A percentile compares a stretch with the other conserved stretches of the same genome.
These are phyloP conservation scores for Lachancea sp. DNA, from an alignment of 805 yeast species.

Conservation along the genomic window DNA sequence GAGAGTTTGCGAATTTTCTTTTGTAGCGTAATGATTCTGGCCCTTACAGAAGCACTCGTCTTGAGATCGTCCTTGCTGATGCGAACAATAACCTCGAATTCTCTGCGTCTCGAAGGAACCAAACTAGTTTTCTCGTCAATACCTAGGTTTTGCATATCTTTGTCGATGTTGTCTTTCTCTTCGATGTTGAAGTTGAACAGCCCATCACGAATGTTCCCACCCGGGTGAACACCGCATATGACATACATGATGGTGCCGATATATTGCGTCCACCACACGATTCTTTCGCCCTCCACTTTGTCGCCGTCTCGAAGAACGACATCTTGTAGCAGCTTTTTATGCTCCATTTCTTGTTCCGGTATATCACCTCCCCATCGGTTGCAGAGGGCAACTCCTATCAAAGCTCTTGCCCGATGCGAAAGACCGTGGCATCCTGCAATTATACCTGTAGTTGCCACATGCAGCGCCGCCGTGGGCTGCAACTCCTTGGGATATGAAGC, in stretches of 20 bases:
- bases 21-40: slow-evolving; percentile 52
- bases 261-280: slow-evolving; percentile 68
- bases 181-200: slow-evolving; percentile 41
- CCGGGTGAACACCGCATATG: slow-evolving; percentile 75
- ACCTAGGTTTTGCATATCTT: slow-evolving; percentile 14
- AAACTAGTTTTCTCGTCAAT: slow-evolving; percentile 18
- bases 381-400: slow-evolving; percentile 67
- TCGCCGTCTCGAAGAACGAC: slow-evolving; percentile 43
- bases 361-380: slow-evolving; percentile 80
- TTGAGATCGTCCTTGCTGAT: slow-evolving; percentile 49
- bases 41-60: slow-evolving; percentile 52
- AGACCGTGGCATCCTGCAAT: slow-evolving; percentile 72
- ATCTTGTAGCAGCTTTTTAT: slow-evolving; percentile 42
- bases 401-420: slow-evolving; percentile 63
- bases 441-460: slow-evolving; percentile 66
- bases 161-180: slow-evolving; percentile 27
- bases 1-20: slow-evolving; percentile 54
- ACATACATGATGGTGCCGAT: slow-evolving; percentile 71
- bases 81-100: slow-evolving; percentile 37
- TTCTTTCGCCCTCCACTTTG: slow-evolving; percentile 38
- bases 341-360: slow-evolving; percentile 47
- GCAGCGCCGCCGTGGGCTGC: slow-evolving; percentile 68
- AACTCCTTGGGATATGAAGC: slow-evolving; percentile 71
- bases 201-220: slow-evolving; percentile 65
- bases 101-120: slow-evolving; percentile 21